Percentiles rank a stretch among this genome's conserved stretches.
Evolutionary conservation across 179 eudicot species (phyloP).

Genomic region (Kewa caespitosa): DNA sequence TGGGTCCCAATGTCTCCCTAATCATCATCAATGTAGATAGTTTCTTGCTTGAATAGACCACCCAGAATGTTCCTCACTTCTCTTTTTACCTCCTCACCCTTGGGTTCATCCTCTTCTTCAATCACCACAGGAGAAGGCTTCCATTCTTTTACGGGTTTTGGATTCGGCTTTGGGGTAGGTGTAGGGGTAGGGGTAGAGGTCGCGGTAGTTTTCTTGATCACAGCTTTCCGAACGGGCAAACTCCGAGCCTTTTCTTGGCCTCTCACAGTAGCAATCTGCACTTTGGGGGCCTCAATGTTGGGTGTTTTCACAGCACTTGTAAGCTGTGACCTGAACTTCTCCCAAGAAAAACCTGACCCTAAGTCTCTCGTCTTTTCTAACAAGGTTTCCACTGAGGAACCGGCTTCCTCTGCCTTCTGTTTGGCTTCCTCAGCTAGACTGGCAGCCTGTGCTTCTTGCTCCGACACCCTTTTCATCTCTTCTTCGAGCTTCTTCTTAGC

Average conservation of each 20-base stretch:
- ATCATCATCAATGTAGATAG: constrained; percentile 74
- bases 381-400: constrained; percentile 53
- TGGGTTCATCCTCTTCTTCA: constrained; percentile 35
- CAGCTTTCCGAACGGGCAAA: constrained; percentile 62
- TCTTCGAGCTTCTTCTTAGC: constrained; percentile 51
- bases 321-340: constrained; percentile 70
- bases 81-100: constrained; percentile 34
- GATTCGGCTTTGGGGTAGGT: constrained; percentile 21
- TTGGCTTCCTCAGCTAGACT: constrained; percentile 61
- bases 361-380: constrained; percentile 55
- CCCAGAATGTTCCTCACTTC: constrained; percentile 79
- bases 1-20: constrained; percentile 2
- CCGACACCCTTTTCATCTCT: constrained; percentile 53
- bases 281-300: constrained; percentile 44
- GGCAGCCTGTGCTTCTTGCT: constrained; percentile 50
- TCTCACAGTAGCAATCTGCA: constrained; percentile 78
- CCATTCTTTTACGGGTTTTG: constrained; percentile 20
- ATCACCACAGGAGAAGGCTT: constrained; percentile 11
- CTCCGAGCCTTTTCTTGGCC: constrained; percentile 86
- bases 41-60: constrained; percentile 93
- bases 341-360: constrained; percentile 66
- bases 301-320: constrained; percentile 53
- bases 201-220: constrained; percentile 47
- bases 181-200: too few relatives aligned
- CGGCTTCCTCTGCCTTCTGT: constrained; percentile 56